A percentile compares a stretch with the other conserved stretches of the same genome.
These are phyloP conservation scores for Patellaria atrata DNA, from an alignment of 495 filamentous ascomycete species.

Conservation along the genomic window DNA sequence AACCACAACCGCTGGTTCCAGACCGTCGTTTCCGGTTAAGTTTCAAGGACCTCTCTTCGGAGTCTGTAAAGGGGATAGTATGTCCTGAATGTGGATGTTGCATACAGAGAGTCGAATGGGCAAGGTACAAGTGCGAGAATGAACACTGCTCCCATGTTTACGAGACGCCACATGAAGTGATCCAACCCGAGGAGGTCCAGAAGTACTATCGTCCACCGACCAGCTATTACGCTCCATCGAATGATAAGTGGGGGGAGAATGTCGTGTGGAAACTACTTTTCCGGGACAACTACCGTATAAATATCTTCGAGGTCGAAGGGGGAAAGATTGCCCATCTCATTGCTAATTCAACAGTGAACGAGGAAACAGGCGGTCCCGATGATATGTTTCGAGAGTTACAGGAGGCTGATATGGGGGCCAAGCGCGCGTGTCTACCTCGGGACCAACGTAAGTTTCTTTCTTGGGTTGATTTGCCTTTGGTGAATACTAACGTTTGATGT, in stretches of 20 bases:
- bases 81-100: conserved; percentile 58
- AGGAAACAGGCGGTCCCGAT: conserved; percentile 40
- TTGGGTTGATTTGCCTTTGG: conserved; percentile 1
- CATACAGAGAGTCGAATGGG: conserved; percentile 46
- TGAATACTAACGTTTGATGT: conserved; percentile 1
- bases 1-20: conserved; percentile 28
- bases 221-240: conserved; percentile 7
- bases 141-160: conserved; percentile 34
- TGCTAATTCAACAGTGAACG: conserved; percentile 37
- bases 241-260: conserved; percentile 21
- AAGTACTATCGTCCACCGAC: conserved; percentile 23
- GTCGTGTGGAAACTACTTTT: conserved; percentile 27
- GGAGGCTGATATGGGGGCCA: conserved; percentile 37
- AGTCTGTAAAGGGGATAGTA: conserved; percentile 50
- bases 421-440: conserved; percentile 40
- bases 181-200: conserved; percentile 27
- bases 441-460: not conserved
- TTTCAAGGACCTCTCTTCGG: conserved; percentile 24
- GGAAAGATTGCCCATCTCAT: conserved; percentile 52
- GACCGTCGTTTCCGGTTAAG: conserved; percentile 21
- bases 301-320: conserved; percentile 22
- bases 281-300: conserved; percentile 24
- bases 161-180: conserved; percentile 23
- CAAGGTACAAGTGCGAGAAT: conserved; percentile 47
- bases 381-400: conserved; percentile 52